phyloP scores from a whole-genome alignment of 306 rosid species.

The Mucuna pruriens region DNA sequence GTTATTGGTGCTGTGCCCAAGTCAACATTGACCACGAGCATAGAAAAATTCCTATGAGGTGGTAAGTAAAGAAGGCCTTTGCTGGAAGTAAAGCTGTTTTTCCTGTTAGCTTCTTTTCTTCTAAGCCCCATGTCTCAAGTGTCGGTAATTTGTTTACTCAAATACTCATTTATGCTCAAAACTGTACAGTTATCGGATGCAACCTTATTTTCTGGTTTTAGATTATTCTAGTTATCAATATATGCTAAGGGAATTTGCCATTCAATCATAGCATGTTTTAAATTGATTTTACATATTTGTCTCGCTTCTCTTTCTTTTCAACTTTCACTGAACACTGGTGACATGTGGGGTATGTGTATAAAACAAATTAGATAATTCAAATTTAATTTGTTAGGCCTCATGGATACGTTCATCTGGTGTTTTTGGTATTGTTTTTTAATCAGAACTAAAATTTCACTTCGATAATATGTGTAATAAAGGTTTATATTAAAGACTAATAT shows the following conservation, averaged over 20 bases:
- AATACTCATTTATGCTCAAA: constrained; percentile 40
- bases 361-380: background rate
- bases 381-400: background rate
- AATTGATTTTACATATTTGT: constrained; percentile 13
- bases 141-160: constrained; percentile 44
- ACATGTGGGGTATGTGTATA: background rate
- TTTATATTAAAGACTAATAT: no score
- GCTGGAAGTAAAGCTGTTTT: constrained; percentile 45
- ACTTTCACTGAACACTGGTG: background rate
- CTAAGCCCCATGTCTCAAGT: constrained; percentile 37
- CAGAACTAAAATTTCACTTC: background rate
- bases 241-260: constrained; percentile 16
- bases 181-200: constrained; percentile 61
- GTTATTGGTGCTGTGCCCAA: constrained; percentile 93
- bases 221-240: constrained; percentile 41
- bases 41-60: constrained; percentile 81
- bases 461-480: background rate
- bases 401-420: background rate
- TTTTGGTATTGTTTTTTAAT: background rate
- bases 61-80: constrained; percentile 36
- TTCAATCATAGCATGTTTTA: background rate
- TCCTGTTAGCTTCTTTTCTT: constrained; percentile 35
- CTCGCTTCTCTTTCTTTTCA: constrained; percentile 3
- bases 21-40: constrained; percentile 73
- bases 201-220: constrained; percentile 33